phyloP scores from a whole-genome alignment of 2,329 filamentous ascomycete species.

The Venturia aucupariae region DNA sequence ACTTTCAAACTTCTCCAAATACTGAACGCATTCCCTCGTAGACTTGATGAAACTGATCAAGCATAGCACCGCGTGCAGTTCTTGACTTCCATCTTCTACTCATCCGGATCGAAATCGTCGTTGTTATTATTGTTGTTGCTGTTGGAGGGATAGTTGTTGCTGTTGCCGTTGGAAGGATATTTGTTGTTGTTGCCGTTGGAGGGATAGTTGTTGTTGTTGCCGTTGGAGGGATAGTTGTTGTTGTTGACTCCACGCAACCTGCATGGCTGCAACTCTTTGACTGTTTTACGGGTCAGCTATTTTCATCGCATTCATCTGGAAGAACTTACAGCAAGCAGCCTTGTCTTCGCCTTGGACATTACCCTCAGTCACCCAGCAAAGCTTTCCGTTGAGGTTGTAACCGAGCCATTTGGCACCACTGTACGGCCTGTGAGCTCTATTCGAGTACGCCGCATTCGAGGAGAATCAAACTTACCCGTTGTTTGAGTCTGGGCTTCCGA shows the following conservation, averaged over 20 bases:
- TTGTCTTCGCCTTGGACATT: constrained; percentile 7
- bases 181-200: too few relatives aligned
- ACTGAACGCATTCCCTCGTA: too few relatives aligned
- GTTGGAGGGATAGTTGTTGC: too few relatives aligned
- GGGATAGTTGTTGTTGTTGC: too few relatives aligned
- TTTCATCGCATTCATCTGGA: too few relatives aligned
- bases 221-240: not conserved
- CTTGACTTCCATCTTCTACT: too few relatives aligned
- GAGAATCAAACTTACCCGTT: not conserved
- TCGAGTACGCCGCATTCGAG: not conserved
- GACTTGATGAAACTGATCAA: too few relatives aligned
- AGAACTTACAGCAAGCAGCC: constrained; percentile 6
- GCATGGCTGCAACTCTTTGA: not conserved
- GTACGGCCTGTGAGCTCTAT: not conserved
- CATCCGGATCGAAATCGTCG: too few relatives aligned
- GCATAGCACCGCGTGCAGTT: too few relatives aligned
- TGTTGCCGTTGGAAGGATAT: too few relatives aligned
- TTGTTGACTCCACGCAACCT: not conserved
- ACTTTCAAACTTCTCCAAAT: too few relatives aligned
- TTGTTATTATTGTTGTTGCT: too few relatives aligned
- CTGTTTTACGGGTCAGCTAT: not conserved
- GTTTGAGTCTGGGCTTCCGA: not conserved
- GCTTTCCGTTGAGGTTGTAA: constrained; percentile 1
- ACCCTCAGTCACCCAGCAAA: constrained; percentile 9
- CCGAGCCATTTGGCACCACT: constrained; percentile 8